phyloP scores from a whole-genome alignment of 306 rosid species.

The Dryas drummondii region DNA sequence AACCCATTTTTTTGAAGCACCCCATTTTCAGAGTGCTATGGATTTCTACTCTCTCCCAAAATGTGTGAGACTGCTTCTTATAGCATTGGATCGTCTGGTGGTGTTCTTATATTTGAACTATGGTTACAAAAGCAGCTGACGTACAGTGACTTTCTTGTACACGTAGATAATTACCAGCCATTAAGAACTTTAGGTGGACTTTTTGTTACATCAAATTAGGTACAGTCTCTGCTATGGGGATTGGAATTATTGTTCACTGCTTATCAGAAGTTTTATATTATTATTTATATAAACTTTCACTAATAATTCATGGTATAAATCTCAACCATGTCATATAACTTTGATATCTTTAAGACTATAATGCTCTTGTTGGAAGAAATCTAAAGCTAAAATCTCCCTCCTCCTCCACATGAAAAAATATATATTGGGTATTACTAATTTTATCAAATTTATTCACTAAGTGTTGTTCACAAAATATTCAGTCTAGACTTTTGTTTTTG shows the following conservation, averaged over 20 bases:
- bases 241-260: not conserved
- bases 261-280: not conserved
- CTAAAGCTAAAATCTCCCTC: no score
- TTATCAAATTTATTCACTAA: no score
- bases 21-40: slow-evolving; percentile 4
- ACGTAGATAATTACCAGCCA: not conserved
- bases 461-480: no score
- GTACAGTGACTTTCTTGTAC: not conserved
- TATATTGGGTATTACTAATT: no score
- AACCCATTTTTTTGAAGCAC: not conserved
- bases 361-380: no score
- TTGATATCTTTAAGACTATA: no score
- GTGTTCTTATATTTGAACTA: not conserved
- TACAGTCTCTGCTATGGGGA: not conserved
- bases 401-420: no score
- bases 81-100: not conserved
- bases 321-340: no score
- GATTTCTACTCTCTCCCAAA: not conserved
- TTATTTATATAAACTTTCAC: no score
- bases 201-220: not conserved
- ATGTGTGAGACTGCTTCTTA: not conserved
- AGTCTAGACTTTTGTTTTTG: no score
- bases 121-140: not conserved
- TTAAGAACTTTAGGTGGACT: slow-evolving; percentile 2
- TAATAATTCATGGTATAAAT: no score